Percentiles rank a stretch among this genome's conserved stretches.
phyloP scores from a whole-genome alignment of 371 early-diverging fungal genomes.

The Mortierella sp. region DNA sequence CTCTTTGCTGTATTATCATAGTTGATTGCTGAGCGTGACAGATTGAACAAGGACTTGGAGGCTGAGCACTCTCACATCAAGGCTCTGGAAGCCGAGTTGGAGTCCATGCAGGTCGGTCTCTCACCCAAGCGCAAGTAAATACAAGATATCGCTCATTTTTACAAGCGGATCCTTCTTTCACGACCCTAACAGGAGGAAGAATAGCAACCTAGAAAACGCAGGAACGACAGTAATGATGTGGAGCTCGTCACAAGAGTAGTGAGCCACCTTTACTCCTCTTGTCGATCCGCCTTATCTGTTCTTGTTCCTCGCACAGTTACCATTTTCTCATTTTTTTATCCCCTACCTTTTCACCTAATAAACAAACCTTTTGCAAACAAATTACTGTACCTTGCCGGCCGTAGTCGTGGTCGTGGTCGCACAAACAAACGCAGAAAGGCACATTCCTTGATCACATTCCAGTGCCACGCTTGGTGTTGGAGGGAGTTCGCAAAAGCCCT shows the following conservation, averaged over 20 bases:
- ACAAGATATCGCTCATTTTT: not conserved
- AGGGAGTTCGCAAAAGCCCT: no score
- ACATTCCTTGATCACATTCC: slow-evolving; percentile 8
- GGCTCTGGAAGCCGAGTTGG: slow-evolving; percentile 86
- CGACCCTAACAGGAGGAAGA: not conserved
- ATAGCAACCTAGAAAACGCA: no score
- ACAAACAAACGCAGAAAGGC: not conserved
- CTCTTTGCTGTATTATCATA: slow-evolving; percentile 36
- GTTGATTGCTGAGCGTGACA: slow-evolving; percentile 95
- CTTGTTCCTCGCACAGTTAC: not conserved
- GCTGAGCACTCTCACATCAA: slow-evolving; percentile 91
- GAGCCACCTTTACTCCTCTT: no score
- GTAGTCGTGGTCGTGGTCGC: not conserved
- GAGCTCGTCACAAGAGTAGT: no score
- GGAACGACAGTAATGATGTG: not conserved
- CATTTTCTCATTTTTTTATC: not conserved
- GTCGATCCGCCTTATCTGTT: not conserved
- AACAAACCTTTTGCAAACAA: not conserved
- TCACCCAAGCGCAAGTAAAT: slow-evolving; percentile 59
- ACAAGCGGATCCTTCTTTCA: not conserved
- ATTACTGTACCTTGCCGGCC: no score
- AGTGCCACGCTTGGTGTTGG: not conserved
- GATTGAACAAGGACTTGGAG: slow-evolving; percentile 96
- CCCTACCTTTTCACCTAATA: not conserved
- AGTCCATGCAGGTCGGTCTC: slow-evolving; percentile 67